Evolutionary conservation across 2,329 filamentous ascomycete genomes (phyloP), one percentile per base, ranked within the genome.

Genomic region (Alternaria incomplexa): DNA sequence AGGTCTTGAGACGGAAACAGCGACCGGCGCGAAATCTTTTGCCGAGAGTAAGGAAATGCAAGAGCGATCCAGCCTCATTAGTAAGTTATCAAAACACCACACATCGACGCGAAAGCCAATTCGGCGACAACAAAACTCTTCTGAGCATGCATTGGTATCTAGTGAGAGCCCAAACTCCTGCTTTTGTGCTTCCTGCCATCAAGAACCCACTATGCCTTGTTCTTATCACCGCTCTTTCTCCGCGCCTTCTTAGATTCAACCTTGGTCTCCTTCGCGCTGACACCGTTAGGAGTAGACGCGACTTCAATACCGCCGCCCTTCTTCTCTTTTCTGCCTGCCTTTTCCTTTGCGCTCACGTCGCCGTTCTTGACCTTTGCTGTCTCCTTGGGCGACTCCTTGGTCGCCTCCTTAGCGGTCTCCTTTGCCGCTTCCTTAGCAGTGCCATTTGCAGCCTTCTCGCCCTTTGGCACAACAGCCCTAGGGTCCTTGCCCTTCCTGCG

Each of bases 401-500:
- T 57, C 4, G 47, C 62, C 58, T 74, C 69, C 63, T 66, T 68
- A 10, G 68, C 67, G 25, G 45, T 40, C n/a, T 58, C 52, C 28
- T 58, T 30, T 8, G 40, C 8, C 12, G 48, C 50, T 46, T 68
- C 58, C 58, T 67, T 68, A 20, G 47, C 54, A 7, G 48, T 55
- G 45, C 73, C 74, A 57, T 72, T 69, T 60, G 57, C 43, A 8
- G 46, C 32, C 46, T 67, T 68, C n/a, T 67, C 64, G 4, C 58
- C 67, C 61, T 76, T 77, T 59, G 56, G 61, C 46, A 66, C 62
- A 4, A 73, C 50, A 2, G 79, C 77, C 67, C 80, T 84, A 0
- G 83, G 83, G 66, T 85, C 81, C 55, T 81, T 78, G 23, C 84
- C 84, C 73, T 85, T 85, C 67, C 77, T 77, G 60, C 83, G 78